These are phyloP conservation scores for Aspergillus sclerotiicarbonarius DNA, from an alignment of 495 filamentous ascomycete species.

Conservation along the genomic window DNA sequence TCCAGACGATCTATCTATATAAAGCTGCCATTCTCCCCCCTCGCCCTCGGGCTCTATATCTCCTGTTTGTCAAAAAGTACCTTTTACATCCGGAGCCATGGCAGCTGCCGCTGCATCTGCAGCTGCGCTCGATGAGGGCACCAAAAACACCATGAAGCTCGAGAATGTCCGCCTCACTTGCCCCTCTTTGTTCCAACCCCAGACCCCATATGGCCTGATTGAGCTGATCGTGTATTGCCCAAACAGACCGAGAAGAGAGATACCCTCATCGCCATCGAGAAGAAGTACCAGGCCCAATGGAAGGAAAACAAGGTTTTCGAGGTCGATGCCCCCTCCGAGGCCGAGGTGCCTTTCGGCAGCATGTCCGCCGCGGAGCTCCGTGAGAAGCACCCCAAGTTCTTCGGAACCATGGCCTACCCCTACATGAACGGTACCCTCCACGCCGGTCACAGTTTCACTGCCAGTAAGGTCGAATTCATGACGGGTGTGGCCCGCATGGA, in stretches of 20 bases:
- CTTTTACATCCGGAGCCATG: slow-evolving; percentile 39
- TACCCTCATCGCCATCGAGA: slow-evolving; percentile 79
- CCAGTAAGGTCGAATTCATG: slow-evolving; percentile 87
- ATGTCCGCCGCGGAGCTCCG: slow-evolving; percentile 71
- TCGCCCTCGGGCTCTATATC: slow-evolving; percentile 20
- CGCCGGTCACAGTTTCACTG: slow-evolving; percentile 86
- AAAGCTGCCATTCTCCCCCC: slow-evolving; percentile 12
- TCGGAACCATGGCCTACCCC: slow-evolving; percentile 90
- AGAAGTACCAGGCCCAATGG: slow-evolving; percentile 90
- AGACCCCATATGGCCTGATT: slow-evolving; percentile 8
- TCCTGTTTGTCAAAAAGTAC: slow-evolving; percentile 29
- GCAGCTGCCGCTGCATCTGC: slow-evolving; percentile 53
- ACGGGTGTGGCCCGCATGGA: slow-evolving; percentile 83
- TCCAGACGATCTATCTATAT: slow-evolving; percentile 8
- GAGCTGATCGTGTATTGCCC: slow-evolving; percentile 12
- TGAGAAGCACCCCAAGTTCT: slow-evolving; percentile 83
- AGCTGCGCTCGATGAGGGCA: slow-evolving; percentile 58
- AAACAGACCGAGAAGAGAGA: slow-evolving; percentile 88
- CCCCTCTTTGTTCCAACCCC: slow-evolving; percentile 25
- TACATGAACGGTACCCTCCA: slow-evolving; percentile 97
- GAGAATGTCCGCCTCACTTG: slow-evolving; percentile 57
- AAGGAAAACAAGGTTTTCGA: slow-evolving; percentile 76
- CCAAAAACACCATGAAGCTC: slow-evolving; percentile 69
- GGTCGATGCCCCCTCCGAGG: slow-evolving; percentile 72
- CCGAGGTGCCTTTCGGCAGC: slow-evolving; percentile 69